Base-by-base conservation (phyloP, 495 filamentous ascomycete species). In the Chlorociboria aeruginascens region DNA sequence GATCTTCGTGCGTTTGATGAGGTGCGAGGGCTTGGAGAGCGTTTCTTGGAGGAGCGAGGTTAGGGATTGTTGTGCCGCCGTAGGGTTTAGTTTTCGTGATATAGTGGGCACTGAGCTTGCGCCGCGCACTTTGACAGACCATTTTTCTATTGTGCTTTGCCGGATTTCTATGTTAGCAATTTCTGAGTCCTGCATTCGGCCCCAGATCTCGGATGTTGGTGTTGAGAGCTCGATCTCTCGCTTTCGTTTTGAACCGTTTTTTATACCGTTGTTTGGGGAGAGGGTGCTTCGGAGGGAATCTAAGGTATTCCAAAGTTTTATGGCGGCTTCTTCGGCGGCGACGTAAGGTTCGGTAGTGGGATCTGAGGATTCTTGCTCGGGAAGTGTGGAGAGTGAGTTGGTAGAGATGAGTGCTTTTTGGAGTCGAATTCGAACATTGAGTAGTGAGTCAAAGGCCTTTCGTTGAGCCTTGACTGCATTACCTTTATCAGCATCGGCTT, bases 341-440 rank as follows among this genome's bases (percentile, higher is more conserved):
- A 81, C 71, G 54, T 77, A 94, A 61, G 66, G 69, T 14, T 52
- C 48, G 20, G 48, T 52, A 55, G 63, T 62, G 8, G 54, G 45
- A 16, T 64, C 61, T 20, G 66, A 52, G 7, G 61, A 54, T 4
- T 76, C 70, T 8, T 55, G 55, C 6, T 57, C 50, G 20, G 49
- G 50, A 16, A 69, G 47, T 0, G 67, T 56, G n/a, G 70, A 60
- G 42, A 95, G 73, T 6, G 88, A 81, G 57, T 96, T 95, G 13
- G 81, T 74, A 2, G 85, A 81, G 12, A 87, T 74, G 12, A 98
- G 66, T 4, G 85, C 85, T 62, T 96, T 95, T 57, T 98, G 92
- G 7, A 98, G 66, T 48, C 86, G 82, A 56, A 98, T 94, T 7
- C 92, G 79, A 16, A 83, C 74, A 63, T 92, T 89, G 14, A 98